Percentiles rank a stretch among this genome's conserved stretches.
Conservation (phyloP, 345 rosid genomes). For the Alliaria petiolata region DNA sequence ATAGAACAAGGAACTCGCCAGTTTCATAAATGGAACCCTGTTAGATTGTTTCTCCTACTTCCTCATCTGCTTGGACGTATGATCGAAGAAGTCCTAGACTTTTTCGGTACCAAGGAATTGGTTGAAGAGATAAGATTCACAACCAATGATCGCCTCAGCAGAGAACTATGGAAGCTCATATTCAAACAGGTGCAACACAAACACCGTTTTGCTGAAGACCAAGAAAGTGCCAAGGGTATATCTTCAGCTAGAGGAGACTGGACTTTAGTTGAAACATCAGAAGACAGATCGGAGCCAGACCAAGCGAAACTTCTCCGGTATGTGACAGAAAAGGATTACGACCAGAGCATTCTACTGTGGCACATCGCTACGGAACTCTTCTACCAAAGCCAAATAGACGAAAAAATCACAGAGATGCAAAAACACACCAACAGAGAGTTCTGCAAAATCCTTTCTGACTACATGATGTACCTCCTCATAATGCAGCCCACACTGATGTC, state of each 20-base stretch:
- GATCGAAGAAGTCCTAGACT: neutral
- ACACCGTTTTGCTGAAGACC: conserved; percentile 39
- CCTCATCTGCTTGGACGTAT: neutral
- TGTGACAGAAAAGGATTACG: conserved; percentile 36
- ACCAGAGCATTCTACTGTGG: conserved; percentile 53
- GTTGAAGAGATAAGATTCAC: conserved; percentile 36
- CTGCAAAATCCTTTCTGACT: conserved; percentile 53
- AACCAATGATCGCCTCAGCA: conserved; percentile 37
- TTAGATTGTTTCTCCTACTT: neutral
- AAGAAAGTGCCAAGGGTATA: conserved; percentile 37
- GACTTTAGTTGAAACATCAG: conserved; percentile 27
- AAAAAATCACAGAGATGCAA: neutral
- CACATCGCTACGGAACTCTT: conserved; percentile 55
- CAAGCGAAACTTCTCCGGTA: conserved; percentile 23
- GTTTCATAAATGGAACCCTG: neutral
- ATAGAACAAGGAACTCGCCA: neutral
- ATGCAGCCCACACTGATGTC: conserved; percentile 50
- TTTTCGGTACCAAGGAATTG: conserved; percentile 26
- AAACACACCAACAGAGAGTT: conserved; percentile 10
- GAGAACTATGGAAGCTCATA: conserved; percentile 52
- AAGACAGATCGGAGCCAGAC: neutral
- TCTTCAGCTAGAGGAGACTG: conserved; percentile 50
- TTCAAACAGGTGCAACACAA: conserved; percentile 40
- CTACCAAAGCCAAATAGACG: conserved; percentile 5
- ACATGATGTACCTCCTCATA: conserved; percentile 54